Percentiles rank a stretch among this genome's conserved stretches.
Evolutionary conservation across 2,329 filamentous ascomycete genomes (phyloP).

Genomic region (Cladosporium sp.): DNA sequence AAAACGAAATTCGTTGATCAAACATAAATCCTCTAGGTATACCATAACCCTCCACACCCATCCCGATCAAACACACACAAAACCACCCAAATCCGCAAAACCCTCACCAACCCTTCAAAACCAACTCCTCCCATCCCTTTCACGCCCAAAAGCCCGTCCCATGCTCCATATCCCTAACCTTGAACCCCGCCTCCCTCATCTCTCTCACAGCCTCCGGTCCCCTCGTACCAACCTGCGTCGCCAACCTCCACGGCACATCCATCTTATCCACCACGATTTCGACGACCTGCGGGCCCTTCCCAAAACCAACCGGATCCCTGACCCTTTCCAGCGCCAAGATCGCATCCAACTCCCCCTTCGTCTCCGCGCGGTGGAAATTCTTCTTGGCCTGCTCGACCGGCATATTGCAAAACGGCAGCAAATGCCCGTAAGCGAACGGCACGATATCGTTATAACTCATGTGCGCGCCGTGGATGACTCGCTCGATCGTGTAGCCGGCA

Average conservation of each 20-base stretch:
- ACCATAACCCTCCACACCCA: too few relatives aligned
- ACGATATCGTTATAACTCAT: conserved; percentile 52
- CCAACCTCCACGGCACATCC: conserved; percentile 37
- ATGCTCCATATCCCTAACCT: conserved; percentile 20
- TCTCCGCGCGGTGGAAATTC: conserved; percentile 35
- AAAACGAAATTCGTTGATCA: too few relatives aligned
- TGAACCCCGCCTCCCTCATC: conserved; percentile 38
- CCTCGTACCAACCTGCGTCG: conserved; percentile 32
- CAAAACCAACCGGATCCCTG: conserved; percentile 21
- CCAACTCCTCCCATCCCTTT: neutral
- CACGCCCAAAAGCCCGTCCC: conserved; percentile 10
- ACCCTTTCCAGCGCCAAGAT: conserved; percentile 32
- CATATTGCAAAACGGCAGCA: conserved; percentile 39
- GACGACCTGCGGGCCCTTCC: conserved; percentile 33
- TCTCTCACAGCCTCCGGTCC: conserved; percentile 32
- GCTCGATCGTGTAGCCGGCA: conserved; percentile 45
- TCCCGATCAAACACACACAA: too few relatives aligned
- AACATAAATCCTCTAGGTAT: too few relatives aligned
- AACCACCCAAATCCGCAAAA: too few relatives aligned
- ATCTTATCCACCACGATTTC: conserved; percentile 40
- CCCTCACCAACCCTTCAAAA: neutral
- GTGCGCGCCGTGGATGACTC: conserved; percentile 42
- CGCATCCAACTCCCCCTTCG: conserved; percentile 35
- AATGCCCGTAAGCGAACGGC: conserved; percentile 35
- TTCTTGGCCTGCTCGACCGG: conserved; percentile 23